These are phyloP conservation scores for Zangia roseola DNA, from an alignment of 768 basidiomycete genomes.

Conservation along the genomic window DNA sequence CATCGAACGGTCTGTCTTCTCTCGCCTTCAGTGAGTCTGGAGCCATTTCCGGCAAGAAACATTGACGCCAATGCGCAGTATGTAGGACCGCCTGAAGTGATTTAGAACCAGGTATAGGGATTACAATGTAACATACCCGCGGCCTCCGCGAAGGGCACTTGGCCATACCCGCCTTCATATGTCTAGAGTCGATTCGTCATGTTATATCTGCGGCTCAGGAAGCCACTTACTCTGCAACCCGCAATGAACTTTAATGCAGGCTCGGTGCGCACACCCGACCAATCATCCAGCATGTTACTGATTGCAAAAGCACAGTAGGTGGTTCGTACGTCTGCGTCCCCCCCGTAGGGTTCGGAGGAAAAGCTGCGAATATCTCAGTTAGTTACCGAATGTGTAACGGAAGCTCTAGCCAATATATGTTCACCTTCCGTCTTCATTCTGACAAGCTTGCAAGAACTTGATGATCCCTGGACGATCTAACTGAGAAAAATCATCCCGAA, in stretches of 20 bases:
- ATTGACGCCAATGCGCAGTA: conserved; percentile 87
- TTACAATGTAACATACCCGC: conserved; percentile 54
- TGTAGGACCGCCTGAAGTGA: conserved; percentile 76
- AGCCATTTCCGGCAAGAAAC: conserved; percentile 41
- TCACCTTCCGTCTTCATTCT: conserved; percentile 82
- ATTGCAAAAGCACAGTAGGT: conserved; percentile 88
- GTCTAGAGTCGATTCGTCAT: conserved; percentile 46
- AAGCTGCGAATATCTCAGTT: conserved; percentile 47
- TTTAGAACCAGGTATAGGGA: not conserved
- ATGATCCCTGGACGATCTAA: conserved; percentile 71
- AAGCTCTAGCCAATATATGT: conserved; percentile 9
- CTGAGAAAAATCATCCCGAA: conserved; percentile 78
- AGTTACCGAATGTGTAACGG: not conserved
- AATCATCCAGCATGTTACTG: conserved; percentile 74
- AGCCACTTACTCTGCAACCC: conserved; percentile 62
- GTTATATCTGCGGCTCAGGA: not conserved
- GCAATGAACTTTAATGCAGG: conserved; percentile 63
- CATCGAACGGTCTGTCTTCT: conserved; percentile 64
- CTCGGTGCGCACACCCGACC: conserved; percentile 67
- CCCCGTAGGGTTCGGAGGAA: conserved; percentile 62
- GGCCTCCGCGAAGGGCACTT: conserved; percentile 77
- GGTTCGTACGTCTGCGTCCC: conserved; percentile 79
- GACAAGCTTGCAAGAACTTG: conserved; percentile 66
- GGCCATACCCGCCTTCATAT: conserved; percentile 92
- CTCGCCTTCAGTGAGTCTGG: conserved; percentile 36